Evolutionary conservation across 1,284 basidiomycete species (phyloP).

Genomic region (Tetrapyrgos nigripes): DNA sequence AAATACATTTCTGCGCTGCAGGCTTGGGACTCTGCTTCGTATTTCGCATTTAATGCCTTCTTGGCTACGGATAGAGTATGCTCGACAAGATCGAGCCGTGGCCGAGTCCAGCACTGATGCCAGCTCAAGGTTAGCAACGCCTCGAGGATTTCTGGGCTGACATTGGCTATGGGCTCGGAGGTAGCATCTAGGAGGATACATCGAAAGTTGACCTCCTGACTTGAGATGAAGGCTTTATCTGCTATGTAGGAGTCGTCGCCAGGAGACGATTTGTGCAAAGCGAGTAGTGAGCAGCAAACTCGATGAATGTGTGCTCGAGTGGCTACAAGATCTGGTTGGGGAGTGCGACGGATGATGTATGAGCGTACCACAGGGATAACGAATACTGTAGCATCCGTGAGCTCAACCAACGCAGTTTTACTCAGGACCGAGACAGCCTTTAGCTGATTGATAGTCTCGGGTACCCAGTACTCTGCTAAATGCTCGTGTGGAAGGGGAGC

Average conservation of each 20-base stretch:
- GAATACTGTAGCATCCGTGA: constrained; percentile 15
- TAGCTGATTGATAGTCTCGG: neutral
- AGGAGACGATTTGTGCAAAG: neutral
- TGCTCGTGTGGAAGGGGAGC: constrained; percentile 23
- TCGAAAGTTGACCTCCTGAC: neutral
- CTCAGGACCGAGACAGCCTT: constrained; percentile 18
- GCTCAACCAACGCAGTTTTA: constrained; percentile 20
- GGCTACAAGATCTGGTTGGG: neutral
- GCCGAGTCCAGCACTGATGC: constrained; percentile 6
- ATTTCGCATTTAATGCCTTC: neutral
- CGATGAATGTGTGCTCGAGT: constrained; percentile 16
- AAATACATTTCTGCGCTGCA: neutral
- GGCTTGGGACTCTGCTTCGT: neutral
- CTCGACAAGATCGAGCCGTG: neutral
- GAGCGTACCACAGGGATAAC: constrained; percentile 29
- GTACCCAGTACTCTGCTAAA: constrained; percentile 25
- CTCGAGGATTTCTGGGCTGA: neutral
- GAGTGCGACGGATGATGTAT: constrained; percentile 23
- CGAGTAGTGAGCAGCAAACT: constrained; percentile 13
- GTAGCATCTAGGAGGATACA: neutral
- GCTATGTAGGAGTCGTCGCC: neutral
- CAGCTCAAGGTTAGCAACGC: constrained; percentile 1
- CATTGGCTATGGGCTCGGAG: neutral
- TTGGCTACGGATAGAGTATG: neutral
- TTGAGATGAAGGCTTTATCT: neutral